Base-by-base conservation (phyloP, 2,329 filamentous ascomycete genomes). In the Colletotrichum aenigma region DNA sequence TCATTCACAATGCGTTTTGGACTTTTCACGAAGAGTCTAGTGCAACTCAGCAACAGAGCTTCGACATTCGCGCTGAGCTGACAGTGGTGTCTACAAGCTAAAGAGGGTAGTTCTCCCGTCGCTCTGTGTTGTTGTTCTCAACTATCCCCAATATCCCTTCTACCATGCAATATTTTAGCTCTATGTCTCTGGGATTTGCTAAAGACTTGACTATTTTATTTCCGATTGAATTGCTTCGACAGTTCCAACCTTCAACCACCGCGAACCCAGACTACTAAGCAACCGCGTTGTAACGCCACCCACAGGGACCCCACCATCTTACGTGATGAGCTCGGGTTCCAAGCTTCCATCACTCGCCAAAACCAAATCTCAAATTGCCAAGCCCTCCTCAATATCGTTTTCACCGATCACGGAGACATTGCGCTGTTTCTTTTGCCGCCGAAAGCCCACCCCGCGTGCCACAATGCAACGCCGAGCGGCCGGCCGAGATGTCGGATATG, bases 381-480 rank as follows among this genome's bases (percentile, higher is more conserved):
- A 65, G 60, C 62, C 36, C 26, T 34, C 10, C 18, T 36, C 18
- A 38, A n/a, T 38, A 8, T 36, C 3, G 24, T 24, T 9, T 24
- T 15, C 48, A 43, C 73, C 73, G 73, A 75, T 75, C 56, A 48
- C 73, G 73, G 73, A 75, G 73, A 38, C 3, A 26, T 8, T 48
- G 56, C 62, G 28, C 60, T 56, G 32, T 68, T 68, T 68, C 21
- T 60, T 26, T 64, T 26, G 66, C 38, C 26, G 61, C 32, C 24
- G 32, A 38, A 32, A 18, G 21, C 12, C 43, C 34, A 52, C 69
- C 64, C 38, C 73, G 43, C 73, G 30, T n/a, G 36, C 34, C 10
- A 56, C 26, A 26, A 55, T 67, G 56, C 69, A 75, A 67, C 69
- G 69, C 73, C 73, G 69, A 72, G 69, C 32, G 26, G 24, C 55